These are phyloP conservation scores for Aaosphaeria arxii DNA, from an alignment of 2,329 filamentous ascomycete species.

Conservation along the genomic window DNA sequence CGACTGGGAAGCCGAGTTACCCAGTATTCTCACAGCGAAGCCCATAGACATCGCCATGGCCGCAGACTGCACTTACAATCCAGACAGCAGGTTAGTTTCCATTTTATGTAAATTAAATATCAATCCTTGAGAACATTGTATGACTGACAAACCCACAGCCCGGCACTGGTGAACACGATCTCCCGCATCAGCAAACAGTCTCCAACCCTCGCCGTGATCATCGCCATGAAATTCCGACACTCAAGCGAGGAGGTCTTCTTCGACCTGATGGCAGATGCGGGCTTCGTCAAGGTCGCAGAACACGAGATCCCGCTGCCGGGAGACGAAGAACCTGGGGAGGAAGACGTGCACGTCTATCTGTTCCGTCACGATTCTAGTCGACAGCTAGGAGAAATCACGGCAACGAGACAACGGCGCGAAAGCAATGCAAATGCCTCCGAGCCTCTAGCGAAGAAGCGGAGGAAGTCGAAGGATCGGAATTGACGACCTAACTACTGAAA, in stretches of 20 bases:
- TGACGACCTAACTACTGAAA: too few relatives aligned
- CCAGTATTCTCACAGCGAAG: background rate
- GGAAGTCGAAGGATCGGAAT: too few relatives aligned
- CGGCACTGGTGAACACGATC: conserved; percentile 60
- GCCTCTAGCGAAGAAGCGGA: too few relatives aligned
- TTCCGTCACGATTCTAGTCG: conserved; percentile 6
- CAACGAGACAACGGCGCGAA: background rate
- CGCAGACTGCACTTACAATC: conserved; percentile 72
- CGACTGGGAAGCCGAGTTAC: conserved; percentile 60
- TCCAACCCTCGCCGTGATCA: conserved; percentile 51
- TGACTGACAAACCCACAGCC: conserved; percentile 36
- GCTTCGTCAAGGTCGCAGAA: conserved; percentile 13
- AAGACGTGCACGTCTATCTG: conserved; percentile 21
- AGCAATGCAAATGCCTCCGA: background rate
- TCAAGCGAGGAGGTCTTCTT: conserved; percentile 66
- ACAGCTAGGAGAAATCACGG: background rate
- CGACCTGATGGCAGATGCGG: conserved; percentile 44
- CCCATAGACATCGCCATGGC: conserved; percentile 60
- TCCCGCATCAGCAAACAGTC: conserved; percentile 46
- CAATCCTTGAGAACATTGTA: background rate
- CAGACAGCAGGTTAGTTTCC: conserved; percentile 49
- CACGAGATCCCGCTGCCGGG: conserved; percentile 5
- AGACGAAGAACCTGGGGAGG: conserved; percentile 18
- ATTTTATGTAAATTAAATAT: background rate
- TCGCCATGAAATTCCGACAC: conserved; percentile 67